Conservation (phyloP, 179 eudicot genomes). For the Beta macrorhiza region DNA sequence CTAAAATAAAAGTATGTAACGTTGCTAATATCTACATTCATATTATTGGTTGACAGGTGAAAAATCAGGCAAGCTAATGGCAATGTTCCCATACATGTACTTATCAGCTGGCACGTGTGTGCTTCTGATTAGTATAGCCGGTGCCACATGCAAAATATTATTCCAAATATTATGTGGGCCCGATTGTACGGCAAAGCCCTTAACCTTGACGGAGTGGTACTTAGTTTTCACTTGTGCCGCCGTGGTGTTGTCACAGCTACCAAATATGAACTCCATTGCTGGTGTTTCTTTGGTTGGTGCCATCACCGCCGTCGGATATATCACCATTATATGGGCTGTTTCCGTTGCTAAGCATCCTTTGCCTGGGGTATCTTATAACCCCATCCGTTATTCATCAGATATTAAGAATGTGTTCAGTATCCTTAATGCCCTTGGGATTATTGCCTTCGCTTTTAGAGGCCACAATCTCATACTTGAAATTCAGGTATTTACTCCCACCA, state of each 20-base stretch:
- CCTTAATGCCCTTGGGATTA: conserved; percentile 69
- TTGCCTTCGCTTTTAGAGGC: conserved; percentile 79
- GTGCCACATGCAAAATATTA: conserved; percentile 52
- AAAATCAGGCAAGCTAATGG: conserved; percentile 48
- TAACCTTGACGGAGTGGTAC: conserved; percentile 74
- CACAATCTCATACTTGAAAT: conserved; percentile 82
- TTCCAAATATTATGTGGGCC: conserved; percentile 48
- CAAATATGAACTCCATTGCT: conserved; percentile 80
- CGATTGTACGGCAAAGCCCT: conserved; percentile 40
- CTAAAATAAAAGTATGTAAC: neutral
- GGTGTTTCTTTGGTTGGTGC: conserved; percentile 80
- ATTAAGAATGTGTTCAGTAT: conserved; percentile 45
- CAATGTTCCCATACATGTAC: conserved; percentile 58
- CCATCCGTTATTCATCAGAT: conserved; percentile 29
- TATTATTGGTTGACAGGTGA: conserved; percentile 47
- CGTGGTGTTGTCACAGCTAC: conserved; percentile 66
- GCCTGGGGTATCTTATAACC: conserved; percentile 58
- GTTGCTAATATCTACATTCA: neutral
- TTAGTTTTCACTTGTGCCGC: conserved; percentile 72
- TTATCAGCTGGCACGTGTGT: conserved; percentile 71
- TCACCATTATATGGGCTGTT: conserved; percentile 56
- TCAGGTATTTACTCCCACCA: conserved; percentile 24
- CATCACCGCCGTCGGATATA: conserved; percentile 66
- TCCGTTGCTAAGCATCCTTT: conserved; percentile 58
- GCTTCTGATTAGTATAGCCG: conserved; percentile 68